Evolutionary conservation across 2,329 filamentous ascomycete genomes (phyloP).

Genomic region (Metarhizium anisopliae): DNA sequence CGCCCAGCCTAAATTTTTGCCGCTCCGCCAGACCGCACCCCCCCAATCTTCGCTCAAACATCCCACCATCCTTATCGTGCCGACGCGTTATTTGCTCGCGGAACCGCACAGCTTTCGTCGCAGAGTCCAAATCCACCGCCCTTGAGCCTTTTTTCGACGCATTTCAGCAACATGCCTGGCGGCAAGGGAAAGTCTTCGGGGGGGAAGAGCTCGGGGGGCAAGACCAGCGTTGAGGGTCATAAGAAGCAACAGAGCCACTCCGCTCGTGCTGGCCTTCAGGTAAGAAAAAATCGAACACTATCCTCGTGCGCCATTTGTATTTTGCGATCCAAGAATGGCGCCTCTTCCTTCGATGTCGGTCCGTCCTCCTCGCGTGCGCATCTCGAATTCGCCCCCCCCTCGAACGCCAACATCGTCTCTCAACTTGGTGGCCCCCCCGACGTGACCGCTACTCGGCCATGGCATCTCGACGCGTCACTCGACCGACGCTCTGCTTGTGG

Average conservation of each 20-base stretch:
- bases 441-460: background rate
- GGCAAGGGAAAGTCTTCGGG: constrained; percentile 91
- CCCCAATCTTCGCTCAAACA: constrained; percentile 5
- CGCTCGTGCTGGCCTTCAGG: constrained; percentile 89
- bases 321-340: background rate
- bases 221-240: constrained; percentile 55
- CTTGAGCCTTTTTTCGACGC: background rate
- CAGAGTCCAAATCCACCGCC: background rate
- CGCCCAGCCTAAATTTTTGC: constrained; percentile 13
- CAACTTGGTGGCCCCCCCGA: background rate
- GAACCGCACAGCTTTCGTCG: background rate
- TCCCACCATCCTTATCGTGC: background rate
- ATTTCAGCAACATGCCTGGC: constrained; percentile 49
- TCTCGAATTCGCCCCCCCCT: constrained; percentile 13
- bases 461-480: constrained; percentile 5
- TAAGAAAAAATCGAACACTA: constrained; percentile 31
- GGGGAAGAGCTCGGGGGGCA: constrained; percentile 79
- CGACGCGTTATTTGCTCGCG: constrained; percentile 4
- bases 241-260: constrained; percentile 95
- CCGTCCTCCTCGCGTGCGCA: constrained; percentile 8
- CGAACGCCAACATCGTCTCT: background rate
- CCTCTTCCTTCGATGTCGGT: constrained; percentile 1
- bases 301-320: constrained; percentile 13
- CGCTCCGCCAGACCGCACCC: constrained; percentile 8
- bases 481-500: constrained; percentile 7